A percentile compares a stretch with the other conserved stretches of the same genome.
Conservation (phyloP, 148 eudicot species). For the Diospyros lotus region DNA sequence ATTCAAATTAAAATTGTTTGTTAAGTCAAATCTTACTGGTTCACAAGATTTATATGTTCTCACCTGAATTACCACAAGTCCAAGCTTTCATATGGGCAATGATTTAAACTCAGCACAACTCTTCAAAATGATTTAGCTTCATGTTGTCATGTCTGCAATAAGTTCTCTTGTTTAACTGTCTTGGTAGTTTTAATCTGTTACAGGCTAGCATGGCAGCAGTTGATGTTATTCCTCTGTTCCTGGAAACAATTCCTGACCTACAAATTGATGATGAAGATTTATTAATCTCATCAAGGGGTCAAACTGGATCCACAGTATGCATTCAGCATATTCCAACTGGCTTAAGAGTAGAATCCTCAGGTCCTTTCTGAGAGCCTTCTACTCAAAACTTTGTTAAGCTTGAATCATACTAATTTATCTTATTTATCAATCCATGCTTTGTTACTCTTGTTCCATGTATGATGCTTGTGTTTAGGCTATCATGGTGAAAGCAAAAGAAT, state of each 20-base stretch:
- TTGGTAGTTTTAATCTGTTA: slow-evolving; percentile 8
- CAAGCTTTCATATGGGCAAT: not conserved
- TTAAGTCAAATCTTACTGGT: too few species aligned
- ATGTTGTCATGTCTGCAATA: slow-evolving; percentile 5
- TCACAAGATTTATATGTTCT: not conserved
- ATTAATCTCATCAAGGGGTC: slow-evolving; percentile 32
- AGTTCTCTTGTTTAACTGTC: not conserved
- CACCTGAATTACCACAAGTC: not conserved
- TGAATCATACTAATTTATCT: not conserved
- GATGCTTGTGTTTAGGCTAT: not conserved
- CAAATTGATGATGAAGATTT: slow-evolving; percentile 54
- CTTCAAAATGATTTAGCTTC: not conserved
- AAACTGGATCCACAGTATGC: slow-evolving; percentile 28
- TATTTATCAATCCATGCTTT: not conserved
- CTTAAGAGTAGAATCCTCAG: slow-evolving; percentile 63
- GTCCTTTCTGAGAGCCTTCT: slow-evolving; percentile 20
- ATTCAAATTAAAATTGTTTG: too few species aligned
- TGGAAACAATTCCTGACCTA: slow-evolving; percentile 50
- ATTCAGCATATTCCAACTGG: slow-evolving; percentile 78
- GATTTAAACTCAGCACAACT: not conserved
- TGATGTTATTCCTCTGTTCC: slow-evolving; percentile 79
- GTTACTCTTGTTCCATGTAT: not conserved
- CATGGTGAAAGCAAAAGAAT: not conserved
- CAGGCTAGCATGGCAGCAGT: slow-evolving; percentile 66
- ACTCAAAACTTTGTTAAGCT: not conserved